Evolutionary conservation across 2,329 filamentous ascomycete genomes (phyloP).

Genomic region (Aspergillus brunneoviolaceus): DNA sequence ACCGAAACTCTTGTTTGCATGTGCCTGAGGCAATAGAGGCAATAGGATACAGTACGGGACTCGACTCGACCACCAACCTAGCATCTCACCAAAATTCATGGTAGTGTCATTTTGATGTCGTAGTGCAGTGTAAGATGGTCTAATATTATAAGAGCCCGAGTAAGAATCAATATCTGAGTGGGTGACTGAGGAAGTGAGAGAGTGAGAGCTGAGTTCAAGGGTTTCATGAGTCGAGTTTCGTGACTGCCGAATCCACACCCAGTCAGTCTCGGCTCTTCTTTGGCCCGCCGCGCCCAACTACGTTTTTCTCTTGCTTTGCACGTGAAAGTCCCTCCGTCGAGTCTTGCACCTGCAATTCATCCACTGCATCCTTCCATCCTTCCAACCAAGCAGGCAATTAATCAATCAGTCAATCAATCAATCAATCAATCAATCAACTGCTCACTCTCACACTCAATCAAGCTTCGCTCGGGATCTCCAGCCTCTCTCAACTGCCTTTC

Average conservation of each 20-base stretch:
- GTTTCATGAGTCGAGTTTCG: background rate
- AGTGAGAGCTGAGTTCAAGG: background rate
- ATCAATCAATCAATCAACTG: background rate
- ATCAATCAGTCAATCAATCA: too few relatives aligned
- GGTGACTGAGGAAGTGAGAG: background rate
- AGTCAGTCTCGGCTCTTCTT: background rate
- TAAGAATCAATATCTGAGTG: too few relatives aligned
- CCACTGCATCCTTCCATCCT: background rate
- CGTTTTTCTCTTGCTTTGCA: conserved; percentile 3
- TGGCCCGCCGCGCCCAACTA: background rate
- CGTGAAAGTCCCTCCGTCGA: conserved; percentile 7
- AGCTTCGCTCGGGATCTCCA: conserved; percentile 11
- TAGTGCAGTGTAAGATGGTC: too few relatives aligned
- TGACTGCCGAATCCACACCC: background rate
- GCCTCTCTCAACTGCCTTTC: background rate
- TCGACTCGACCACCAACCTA: too few relatives aligned
- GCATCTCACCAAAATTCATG: too few relatives aligned
- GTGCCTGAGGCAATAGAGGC: background rate
- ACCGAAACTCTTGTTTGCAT: background rate
- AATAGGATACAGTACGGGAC: too few relatives aligned
- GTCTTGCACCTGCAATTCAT: too few relatives aligned
- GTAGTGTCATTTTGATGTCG: too few relatives aligned
- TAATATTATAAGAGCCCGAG: too few relatives aligned
- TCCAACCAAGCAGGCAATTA: too few relatives aligned
- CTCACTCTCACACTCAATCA: background rate